Evolutionary conservation across 495 filamentous ascomycete species (phyloP), one percentile per base, ranked within the genome.

Genomic region (Aspergillus heteromorphus): DNA sequence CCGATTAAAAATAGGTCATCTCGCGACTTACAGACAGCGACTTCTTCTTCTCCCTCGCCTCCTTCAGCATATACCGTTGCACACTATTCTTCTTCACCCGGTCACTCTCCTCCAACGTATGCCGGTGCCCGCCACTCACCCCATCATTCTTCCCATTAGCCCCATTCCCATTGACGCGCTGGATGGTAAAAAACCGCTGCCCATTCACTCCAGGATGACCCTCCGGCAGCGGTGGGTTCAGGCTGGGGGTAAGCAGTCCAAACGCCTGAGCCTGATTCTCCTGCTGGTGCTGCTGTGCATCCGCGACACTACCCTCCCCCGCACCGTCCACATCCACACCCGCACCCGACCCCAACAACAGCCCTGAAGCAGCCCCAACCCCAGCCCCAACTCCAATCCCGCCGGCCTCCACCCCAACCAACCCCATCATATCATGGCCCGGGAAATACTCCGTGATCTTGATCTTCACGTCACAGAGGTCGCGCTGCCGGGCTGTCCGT

Each of bases 391-490:
- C 5, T 1, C 42, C 42, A 45, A 13, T 1, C 42, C 42, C 2
- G 41, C 42, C 42, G 0, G 41, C 40, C 25, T 50, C 51, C 17
- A 13, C 40, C 2, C 70, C 61, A n/a, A 49, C 48, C 29, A 20
- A 30, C 20, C 29, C 23, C 49, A 29, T 25, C 43, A 8, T 38
- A 13, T 43, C 57, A n/a, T 79, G 75, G 1, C 79, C 81, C 6
- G 86, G 80, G 45, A 85, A 83, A 64, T 88, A 88, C 66, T 95
- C 88, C 4, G 88, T 90, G 51, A 95, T 91, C 70, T 93, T 95
- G 65, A 95, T 92, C 68, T 93, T 95, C 58, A 95, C 88, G 66
- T 93, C 88, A 69, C 90, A 95, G 19, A 92, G 78, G 66, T 93
- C 86, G 0, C 86, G 79, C 63, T 88, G 83, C 38, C 90, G 76